Evolutionary conservation across 768 basidiomycete genomes (phyloP), one percentile per base, ranked within the genome.

Genomic region (Nidularia sp.): DNA sequence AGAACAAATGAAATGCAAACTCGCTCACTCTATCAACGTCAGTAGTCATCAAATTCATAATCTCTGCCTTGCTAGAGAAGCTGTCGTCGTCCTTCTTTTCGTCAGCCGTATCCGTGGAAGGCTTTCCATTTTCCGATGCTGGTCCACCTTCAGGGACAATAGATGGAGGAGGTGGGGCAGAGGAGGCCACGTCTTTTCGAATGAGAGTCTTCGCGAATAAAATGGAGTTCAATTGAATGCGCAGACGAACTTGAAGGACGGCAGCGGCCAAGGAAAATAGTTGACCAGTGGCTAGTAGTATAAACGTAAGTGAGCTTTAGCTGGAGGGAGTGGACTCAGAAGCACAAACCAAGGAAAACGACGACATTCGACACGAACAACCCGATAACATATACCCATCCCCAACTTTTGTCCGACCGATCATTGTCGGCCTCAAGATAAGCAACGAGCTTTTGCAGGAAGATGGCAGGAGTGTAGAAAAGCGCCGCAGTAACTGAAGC

Each of bases 31-130:
- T 80, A 64, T 94, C 92, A 32, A 93, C 91, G 57, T 96, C 93
- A 4, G 92, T 93, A 5, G 93, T 95, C 90, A 95, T 94, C 29
- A 96, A 78, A 2, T 90, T 95, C 93, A 95, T 94, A 59, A 96
- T 85, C 70, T 96, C 81, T 5, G 81, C 80, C 62, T 85, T 85
- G 62, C 78, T 83, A 7, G 81, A 81, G 56, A 85, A 82, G 47
- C 83, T 80, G 22, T 80, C 77, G 51, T 84, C 82, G 7, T 48
- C 47, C 13, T 65, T 70, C 47, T 74, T 69, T 34, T 68, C 64
- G 29, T 53, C 33, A 9, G 56, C 42, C 9, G 34, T 42, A 4
- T 52, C 45, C 22, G 49, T 55, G 13, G 12, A 10, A 25, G 44
- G 44, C 25, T 45, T 45, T 25, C 44, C 44, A 25, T 45, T 45